These are phyloP conservation scores for Penicillium occitanis DNA, from an alignment of 2,329 filamentous ascomycete species.

Conservation along the genomic window DNA sequence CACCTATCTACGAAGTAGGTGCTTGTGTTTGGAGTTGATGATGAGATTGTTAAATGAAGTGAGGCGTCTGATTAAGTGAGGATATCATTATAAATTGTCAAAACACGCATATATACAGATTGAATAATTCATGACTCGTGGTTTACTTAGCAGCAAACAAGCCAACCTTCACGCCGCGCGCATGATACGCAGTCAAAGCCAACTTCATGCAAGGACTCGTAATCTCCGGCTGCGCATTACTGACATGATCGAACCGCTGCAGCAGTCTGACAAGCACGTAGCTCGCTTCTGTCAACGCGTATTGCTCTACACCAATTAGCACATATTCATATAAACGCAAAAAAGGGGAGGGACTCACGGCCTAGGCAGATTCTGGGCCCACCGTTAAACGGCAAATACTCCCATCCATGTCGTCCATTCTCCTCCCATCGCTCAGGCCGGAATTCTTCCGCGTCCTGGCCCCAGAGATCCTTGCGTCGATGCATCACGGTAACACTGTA, in stretches of 20 bases:
- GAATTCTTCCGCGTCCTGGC: constrained; percentile 47
- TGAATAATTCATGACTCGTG: background rate
- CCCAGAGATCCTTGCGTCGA: constrained; percentile 57
- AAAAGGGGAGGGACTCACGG: constrained; percentile 13
- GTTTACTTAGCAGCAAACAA: background rate
- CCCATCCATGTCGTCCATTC: constrained; percentile 51
- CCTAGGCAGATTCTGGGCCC: constrained; percentile 32
- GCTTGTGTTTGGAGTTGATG: background rate
- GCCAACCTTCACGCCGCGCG: constrained; percentile 9
- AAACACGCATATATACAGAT: background rate
- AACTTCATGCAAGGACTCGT: constrained; percentile 6
- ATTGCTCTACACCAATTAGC: constrained; percentile 16
- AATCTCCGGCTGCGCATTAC: constrained; percentile 18
- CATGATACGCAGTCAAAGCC: constrained; percentile 15
- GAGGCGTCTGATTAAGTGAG: background rate
- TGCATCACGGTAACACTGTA: constrained; percentile 74
- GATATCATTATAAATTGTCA: background rate
- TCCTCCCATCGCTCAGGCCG: constrained; percentile 50
- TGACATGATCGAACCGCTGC: constrained; percentile 8
- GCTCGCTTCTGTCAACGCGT: constrained; percentile 15
- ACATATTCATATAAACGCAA: background rate
- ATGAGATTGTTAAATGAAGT: background rate
- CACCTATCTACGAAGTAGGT: background rate
- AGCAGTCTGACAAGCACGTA: constrained; percentile 13
- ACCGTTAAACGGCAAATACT: constrained; percentile 34